Evolutionary conservation across 768 basidiomycete species (phyloP), one percentile per base, ranked within the genome.

Genomic region (Candolleomyces eurysporus): DNA sequence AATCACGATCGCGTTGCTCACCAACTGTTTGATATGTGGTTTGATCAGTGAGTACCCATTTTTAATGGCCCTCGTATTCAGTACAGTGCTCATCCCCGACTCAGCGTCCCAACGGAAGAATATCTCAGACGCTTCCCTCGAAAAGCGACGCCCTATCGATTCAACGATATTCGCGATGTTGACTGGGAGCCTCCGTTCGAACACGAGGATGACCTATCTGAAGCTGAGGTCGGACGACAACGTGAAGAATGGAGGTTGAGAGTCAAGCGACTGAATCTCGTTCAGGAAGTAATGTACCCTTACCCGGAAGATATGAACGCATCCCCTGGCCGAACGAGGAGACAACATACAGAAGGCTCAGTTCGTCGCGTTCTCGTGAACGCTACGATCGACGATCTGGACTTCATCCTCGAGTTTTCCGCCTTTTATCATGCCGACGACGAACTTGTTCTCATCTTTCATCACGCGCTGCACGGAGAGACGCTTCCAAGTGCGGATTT

Each of bases 1-100:
- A 88, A 88, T 66, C 75, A 87, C 13, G 87, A 89, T 68, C 80
- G 85, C 10, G 74, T 87, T 3, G 84, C 86, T 0, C 86, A 88
- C 66, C 85, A 87, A 70, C 68, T 85, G 0, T 89, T 90, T 63
- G 88, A 90, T 67, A 68, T 88, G 39, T 85, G 86, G 73, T 85
- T 86, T 66, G 84, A 88, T 40, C 84, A 86, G 87, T 88, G 69
- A 70, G 87, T 75, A 8, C 36, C 6, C 26, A 19, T 9, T 16
- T 32, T 58, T 48, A 9, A 8, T 53, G 39, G 8, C n/a, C 19
- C 16, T n/a, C 5, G 5, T 11, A 11, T 32, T 13, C 32, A 22
- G 7, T 17, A 42, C 32, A 1, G 22, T 50, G 39, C 46, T 42
- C n/a, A 61, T 36, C 9, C 26, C 19, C 30, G 5, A 61, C 1